Conservation (phyloP, 1,139 yeast species). For the Magnusiomyces paraingens region DNA sequence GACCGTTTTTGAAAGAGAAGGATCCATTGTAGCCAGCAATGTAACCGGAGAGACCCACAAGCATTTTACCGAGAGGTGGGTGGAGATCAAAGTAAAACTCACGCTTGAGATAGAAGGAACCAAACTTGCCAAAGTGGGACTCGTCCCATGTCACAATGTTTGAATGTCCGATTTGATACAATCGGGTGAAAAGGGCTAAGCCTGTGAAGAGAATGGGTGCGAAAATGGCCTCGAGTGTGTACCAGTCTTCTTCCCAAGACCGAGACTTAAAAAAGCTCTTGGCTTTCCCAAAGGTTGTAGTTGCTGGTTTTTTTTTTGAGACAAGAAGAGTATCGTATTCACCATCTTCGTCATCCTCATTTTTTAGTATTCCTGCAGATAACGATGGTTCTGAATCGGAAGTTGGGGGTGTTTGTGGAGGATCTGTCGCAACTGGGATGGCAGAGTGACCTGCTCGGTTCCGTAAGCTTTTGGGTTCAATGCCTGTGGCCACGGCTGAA, state of each 20-base stretch:
- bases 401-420: too few relatives aligned
- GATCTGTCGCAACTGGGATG: too few relatives aligned
- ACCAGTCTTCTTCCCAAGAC: slow-evolving; percentile 15
- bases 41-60: slow-evolving; percentile 90
- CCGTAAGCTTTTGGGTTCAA: too few relatives aligned
- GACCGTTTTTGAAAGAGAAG: slow-evolving; percentile 90
- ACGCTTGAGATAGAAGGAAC: slow-evolving; percentile 85
- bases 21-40: slow-evolving; percentile 94
- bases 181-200: slow-evolving; percentile 59
- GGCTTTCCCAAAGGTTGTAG: too few relatives aligned
- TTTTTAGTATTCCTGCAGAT: too few relatives aligned
- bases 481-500: too few relatives aligned
- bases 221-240: slow-evolving; percentile 39
- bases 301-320: too few relatives aligned
- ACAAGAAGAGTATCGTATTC: too few relatives aligned
- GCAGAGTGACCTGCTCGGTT: too few relatives aligned
- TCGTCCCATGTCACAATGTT: slow-evolving; percentile 89
- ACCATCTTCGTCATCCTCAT: too few relatives aligned
- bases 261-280: slow-evolving; percentile 7
- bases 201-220: slow-evolving; percentile 55
- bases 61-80: slow-evolving; percentile 97
- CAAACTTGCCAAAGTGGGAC: slow-evolving; percentile 86
- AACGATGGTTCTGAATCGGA: too few relatives aligned
- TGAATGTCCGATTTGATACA: slow-evolving; percentile 57
- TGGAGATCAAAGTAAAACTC: slow-evolving; percentile 97